phyloP scores from a whole-genome alignment of 257 asterid genomes.

The Solanum habrochaites region DNA sequence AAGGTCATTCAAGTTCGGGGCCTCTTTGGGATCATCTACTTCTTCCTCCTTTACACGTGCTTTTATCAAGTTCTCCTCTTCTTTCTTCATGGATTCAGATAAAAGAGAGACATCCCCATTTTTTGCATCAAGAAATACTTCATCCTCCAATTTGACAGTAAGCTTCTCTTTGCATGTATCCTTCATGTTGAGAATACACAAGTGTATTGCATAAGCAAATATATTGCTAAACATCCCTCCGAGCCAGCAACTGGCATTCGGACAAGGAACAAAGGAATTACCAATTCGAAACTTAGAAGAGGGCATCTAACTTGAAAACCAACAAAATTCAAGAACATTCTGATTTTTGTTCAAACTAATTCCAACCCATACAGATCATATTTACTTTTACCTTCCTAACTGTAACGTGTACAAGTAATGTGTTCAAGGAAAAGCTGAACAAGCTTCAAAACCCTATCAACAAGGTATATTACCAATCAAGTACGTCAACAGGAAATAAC shows the following conservation, averaged over 20 bases:
- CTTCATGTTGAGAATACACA: constrained; percentile 18
- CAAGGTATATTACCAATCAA: neutral
- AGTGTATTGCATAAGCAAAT: neutral
- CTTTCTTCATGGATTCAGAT: constrained; percentile 44
- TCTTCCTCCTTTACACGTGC: constrained; percentile 40
- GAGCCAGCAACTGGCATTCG: neutral
- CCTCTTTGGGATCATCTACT: constrained; percentile 22
- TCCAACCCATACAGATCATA: neutral
- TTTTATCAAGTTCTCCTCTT: constrained; percentile 46
- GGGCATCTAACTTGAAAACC: neutral
- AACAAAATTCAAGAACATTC: neutral
- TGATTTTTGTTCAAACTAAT: neutral
- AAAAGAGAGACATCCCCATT: constrained; percentile 31
- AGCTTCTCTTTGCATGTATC: constrained; percentile 39
- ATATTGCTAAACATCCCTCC: neutral
- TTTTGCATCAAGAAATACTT: constrained; percentile 17
- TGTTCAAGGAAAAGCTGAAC: neutral
- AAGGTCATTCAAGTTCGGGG: constrained; percentile 45
- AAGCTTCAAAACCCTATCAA: neutral
- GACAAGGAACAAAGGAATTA: neutral
- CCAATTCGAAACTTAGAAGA: neutral
- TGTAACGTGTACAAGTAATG: neutral
- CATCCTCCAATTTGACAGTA: constrained; percentile 25
- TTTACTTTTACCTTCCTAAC: neutral
- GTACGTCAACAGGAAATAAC: neutral